These are phyloP conservation scores for Chionographis japonica DNA, from an alignment of 106 monocot species.

Conservation along the genomic window DNA sequence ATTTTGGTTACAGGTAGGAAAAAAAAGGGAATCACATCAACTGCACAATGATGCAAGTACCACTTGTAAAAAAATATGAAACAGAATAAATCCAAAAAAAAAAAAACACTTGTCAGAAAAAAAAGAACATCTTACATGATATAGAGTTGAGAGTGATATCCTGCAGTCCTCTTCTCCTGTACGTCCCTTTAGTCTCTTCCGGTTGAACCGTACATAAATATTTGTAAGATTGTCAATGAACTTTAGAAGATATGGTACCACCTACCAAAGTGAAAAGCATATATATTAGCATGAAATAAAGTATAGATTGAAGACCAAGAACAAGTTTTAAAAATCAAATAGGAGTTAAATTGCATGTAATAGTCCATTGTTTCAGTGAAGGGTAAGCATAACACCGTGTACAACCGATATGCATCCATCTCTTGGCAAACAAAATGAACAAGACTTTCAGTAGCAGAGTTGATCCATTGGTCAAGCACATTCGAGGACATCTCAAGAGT, in stretches of 20 bases:
- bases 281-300: not conserved
- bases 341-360: constrained; percentile 4
- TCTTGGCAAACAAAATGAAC: constrained; percentile 92
- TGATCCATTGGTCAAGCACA: constrained; percentile 99
- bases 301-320: not conserved
- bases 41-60: too few species aligned
- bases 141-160: constrained; percentile 87
- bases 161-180: constrained; percentile 95
- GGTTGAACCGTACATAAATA: constrained; percentile 97
- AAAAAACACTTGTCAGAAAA: constrained; percentile 4
- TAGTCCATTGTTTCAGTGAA: not conserved
- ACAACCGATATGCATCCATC: constrained; percentile 95
- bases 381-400: constrained; percentile 53
- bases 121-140: constrained; percentile 55
- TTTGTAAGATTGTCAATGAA: constrained; percentile 96
- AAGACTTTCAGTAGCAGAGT: constrained; percentile 96
- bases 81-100: not conserved
- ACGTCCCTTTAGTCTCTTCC: constrained; percentile 93
- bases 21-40: too few species aligned
- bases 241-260: constrained; percentile 92
- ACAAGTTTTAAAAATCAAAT: not conserved
- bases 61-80: not conserved
- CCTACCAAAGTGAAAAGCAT: constrained; percentile 30
- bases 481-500: constrained; percentile 67
- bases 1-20: too few species aligned